These are phyloP conservation scores for Aspergillus floridensis DNA, from an alignment of 2,329 filamentous ascomycete species.

Conservation along the genomic window DNA sequence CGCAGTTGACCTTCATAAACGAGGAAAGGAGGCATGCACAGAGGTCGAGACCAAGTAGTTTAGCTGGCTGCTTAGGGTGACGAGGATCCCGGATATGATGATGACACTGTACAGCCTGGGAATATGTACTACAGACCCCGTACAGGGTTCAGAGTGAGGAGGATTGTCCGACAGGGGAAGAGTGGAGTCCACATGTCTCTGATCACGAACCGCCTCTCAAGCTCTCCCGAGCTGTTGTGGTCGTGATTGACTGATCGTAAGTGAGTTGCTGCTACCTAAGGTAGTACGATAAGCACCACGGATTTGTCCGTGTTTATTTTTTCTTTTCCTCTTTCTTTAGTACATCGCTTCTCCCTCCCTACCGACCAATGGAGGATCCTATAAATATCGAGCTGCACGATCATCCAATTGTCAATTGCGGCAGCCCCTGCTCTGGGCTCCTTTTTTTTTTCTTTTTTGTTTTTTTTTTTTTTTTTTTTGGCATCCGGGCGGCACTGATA, in stretches of 20 bases:
- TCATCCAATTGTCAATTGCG: slow-evolving; percentile 2
- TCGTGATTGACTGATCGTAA: no score
- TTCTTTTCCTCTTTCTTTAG: not conserved
- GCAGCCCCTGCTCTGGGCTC: slow-evolving; percentile 5
- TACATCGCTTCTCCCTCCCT: not conserved
- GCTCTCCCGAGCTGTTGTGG: not conserved
- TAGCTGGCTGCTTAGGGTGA: not conserved
- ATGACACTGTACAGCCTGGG: not conserved
- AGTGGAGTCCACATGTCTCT: slow-evolving; percentile 3
- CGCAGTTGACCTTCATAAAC: not conserved
- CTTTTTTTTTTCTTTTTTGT: not conserved
- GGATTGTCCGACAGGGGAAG: not conserved
- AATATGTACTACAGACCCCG: no score
- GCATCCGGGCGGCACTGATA: not conserved
- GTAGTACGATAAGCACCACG: not conserved
- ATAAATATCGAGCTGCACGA: slow-evolving; percentile 3
- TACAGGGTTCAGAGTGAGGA: not conserved
- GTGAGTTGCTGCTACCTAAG: not conserved
- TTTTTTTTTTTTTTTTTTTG: not conserved
- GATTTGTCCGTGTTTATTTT: not conserved
- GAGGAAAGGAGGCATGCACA: not conserved
- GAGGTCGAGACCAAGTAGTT: not conserved
- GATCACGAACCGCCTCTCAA: not conserved
- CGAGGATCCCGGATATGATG: not conserved
- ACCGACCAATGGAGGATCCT: not conserved